These are phyloP conservation scores for Rhizoclosmatium sp. DNA, from an alignment of 192 early-diverging fungal species.

Conservation along the genomic window DNA sequence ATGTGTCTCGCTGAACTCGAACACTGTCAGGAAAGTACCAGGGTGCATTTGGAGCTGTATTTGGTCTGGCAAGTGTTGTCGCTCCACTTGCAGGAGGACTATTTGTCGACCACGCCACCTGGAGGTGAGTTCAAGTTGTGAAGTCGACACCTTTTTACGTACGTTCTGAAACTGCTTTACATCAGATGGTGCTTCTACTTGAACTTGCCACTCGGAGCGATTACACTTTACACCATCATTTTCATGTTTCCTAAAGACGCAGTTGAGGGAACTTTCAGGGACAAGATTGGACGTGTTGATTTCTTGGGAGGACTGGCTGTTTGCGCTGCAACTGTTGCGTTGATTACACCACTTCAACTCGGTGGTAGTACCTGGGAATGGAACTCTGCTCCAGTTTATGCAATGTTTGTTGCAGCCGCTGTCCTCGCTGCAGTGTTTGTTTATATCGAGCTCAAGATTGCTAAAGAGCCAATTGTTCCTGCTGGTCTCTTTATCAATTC, in stretches of 20 bases:
- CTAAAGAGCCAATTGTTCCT: slow-evolving; percentile 73
- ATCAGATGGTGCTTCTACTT: slow-evolving; percentile 65
- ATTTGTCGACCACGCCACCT: slow-evolving; percentile 66
- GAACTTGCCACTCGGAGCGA: too few species aligned
- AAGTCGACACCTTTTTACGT: too few species aligned
- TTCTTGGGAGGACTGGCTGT: slow-evolving; percentile 63
- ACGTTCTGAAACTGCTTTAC: slow-evolving; percentile 70
- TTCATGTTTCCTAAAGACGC: slow-evolving; percentile 68
- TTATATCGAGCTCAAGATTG: slow-evolving; percentile 67
- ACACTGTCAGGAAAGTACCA: slow-evolving; percentile 52
- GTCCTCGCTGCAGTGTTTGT: slow-evolving; percentile 67
- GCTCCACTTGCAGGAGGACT: slow-evolving; percentile 85
- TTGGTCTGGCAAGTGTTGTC: slow-evolving; percentile 75
- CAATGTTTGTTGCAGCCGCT: slow-evolving; percentile 63
- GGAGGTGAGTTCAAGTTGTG: slow-evolving; percentile 30
- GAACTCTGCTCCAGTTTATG: slow-evolving; percentile 61
- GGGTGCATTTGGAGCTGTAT: slow-evolving; percentile 72
- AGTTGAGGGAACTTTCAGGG: not conserved
- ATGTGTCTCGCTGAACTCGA: not conserved
- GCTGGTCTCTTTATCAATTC: slow-evolving; percentile 58
- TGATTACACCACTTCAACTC: slow-evolving; percentile 69
- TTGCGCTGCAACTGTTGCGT: slow-evolving; percentile 53
- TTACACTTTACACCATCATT: slow-evolving; percentile 65
- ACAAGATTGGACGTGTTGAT: slow-evolving; percentile 70
- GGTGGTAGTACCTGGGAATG: slow-evolving; percentile 72